phyloP scores from a whole-genome alignment of 768 basidiomycete species.

The Sarcodon sp. region DNA sequence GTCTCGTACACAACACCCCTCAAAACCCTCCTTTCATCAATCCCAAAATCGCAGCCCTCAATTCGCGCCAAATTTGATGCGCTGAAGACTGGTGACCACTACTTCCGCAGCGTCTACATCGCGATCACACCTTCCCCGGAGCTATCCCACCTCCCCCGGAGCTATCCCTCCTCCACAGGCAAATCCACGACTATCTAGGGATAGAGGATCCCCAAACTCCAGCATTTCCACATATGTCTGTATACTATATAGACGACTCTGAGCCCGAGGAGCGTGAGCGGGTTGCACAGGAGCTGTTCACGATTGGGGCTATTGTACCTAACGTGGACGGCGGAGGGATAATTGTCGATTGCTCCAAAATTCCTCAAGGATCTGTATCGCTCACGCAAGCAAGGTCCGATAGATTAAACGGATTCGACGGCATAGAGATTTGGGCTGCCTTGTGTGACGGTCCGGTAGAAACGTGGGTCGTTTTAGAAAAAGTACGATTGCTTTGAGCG shows the following conservation, averaged over 20 bases:
- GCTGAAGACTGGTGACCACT: slow-evolving; percentile 45
- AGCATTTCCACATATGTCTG: slow-evolving; percentile 56
- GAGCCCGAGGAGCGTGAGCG: slow-evolving; percentile 44
- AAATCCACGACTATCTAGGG: slow-evolving; percentile 26
- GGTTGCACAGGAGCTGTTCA: slow-evolving; percentile 29
- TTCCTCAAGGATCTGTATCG: not conserved
- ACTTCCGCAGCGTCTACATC: slow-evolving; percentile 62
- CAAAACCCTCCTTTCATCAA: slow-evolving; percentile 22
- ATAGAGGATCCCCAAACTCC: slow-evolving; percentile 35
- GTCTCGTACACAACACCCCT: slow-evolving; percentile 18
- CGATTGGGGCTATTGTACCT: slow-evolving; percentile 20
- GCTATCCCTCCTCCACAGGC: slow-evolving; percentile 33
- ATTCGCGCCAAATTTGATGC: slow-evolving; percentile 36
- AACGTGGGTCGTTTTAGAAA: slow-evolving; percentile 13
- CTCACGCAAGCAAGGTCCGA: slow-evolving; percentile 1
- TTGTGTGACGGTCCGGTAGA: slow-evolving; percentile 15
- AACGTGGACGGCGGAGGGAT: slow-evolving; percentile 13
- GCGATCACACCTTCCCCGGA: slow-evolving; percentile 30
- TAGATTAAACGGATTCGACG: slow-evolving; percentile 11
- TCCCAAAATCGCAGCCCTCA: slow-evolving; percentile 21
- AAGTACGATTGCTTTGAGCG: slow-evolving; percentile 6
- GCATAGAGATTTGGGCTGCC: slow-evolving; percentile 16
- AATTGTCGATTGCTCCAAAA: slow-evolving; percentile 4
- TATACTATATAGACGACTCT: slow-evolving; percentile 61
- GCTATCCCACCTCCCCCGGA: slow-evolving; percentile 32